These are phyloP conservation scores for Ricinus communis DNA, from an alignment of 345 rosid species.

Conservation along the genomic window DNA sequence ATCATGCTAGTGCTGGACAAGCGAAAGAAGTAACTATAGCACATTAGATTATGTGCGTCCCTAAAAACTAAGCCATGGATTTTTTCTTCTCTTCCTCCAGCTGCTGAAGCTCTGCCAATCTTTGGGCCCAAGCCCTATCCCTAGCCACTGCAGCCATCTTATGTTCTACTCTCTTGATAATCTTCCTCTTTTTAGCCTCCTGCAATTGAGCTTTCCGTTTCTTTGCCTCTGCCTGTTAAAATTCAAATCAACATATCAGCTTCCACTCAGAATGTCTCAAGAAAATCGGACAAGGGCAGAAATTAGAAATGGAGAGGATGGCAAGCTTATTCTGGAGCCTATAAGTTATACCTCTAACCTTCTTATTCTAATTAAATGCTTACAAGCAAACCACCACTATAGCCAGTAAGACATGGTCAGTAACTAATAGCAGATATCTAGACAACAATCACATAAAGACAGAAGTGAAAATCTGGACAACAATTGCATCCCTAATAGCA, in stretches of 20 bases:
- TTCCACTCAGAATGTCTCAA: neutral
- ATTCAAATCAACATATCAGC: constrained; percentile 15
- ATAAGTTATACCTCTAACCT: neutral
- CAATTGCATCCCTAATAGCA: neutral
- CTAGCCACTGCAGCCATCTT: constrained; percentile 93
- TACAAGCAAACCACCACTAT: neutral
- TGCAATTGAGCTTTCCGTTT: constrained; percentile 79
- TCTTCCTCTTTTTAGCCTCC: constrained; percentile 81
- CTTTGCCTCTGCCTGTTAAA: constrained; percentile 80
- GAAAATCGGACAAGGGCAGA: neutral
- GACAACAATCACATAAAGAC: neutral
- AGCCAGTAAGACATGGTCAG: neutral
- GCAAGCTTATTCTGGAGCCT: neutral
- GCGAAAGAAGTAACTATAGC: too few species aligned
- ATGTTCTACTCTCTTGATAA: constrained; percentile 47
- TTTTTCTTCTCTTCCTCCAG: constrained; percentile 82
- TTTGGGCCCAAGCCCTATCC: constrained; percentile 84
- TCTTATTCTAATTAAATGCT: neutral
- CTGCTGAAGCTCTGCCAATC: constrained; percentile 64
- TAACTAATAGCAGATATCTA: neutral
- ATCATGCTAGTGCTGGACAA: too few species aligned
- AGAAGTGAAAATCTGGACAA: neutral
- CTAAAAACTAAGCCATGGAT: constrained; percentile 25
- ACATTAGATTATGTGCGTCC: too few species aligned
- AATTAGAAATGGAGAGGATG: neutral